Conservation (phyloP, 495 filamentous ascomycete species). For the Talaromyces adpressus region DNA sequence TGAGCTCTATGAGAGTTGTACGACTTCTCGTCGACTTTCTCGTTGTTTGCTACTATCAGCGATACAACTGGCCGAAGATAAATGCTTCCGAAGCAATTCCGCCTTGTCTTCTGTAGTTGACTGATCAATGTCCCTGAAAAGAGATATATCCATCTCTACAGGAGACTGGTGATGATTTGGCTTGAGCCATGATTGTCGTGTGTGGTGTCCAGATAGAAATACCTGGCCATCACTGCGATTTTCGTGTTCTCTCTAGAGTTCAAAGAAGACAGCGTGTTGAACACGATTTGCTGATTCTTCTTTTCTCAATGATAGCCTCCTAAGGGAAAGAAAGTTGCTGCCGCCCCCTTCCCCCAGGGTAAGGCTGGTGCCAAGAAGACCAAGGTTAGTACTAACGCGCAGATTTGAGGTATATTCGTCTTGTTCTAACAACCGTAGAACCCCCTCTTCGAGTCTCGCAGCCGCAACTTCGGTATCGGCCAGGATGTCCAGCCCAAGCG, state of each 20-base stretch:
- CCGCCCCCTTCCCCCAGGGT: conserved; percentile 90
- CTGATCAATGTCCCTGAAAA: conserved; percentile 1
- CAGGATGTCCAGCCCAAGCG: conserved; percentile 97
- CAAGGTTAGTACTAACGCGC: conserved; percentile 73
- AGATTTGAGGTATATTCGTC: no score
- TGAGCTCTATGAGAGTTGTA: conserved; percentile 30
- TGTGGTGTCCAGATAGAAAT: conserved; percentile 47
- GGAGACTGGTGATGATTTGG: conserved; percentile 60
- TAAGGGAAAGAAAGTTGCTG: conserved; percentile 93
- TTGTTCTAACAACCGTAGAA: conserved; percentile 67
- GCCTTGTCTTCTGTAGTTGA: conserved; percentile 22
- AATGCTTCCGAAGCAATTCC: conserved; percentile 32
- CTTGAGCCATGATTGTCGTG: conserved; percentile 56
- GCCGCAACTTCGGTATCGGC: conserved; percentile 97
- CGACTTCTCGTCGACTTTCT: conserved; percentile 20
- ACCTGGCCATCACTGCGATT: conserved; percentile 25
- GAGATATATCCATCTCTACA: conserved; percentile 26
- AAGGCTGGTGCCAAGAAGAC: conserved; percentile 93
- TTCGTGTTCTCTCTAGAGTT: conserved; percentile 78
- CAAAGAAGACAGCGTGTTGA: conserved; percentile 74
- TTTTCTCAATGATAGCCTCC: conserved; percentile 99
- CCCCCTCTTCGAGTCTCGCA: conserved; percentile 96
- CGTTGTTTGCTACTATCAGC: conserved; percentile 20
- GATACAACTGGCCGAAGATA: neutral
- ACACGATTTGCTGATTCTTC: conserved; percentile 88